Evolutionary conservation across 73 alveolate species (phyloP), one percentile per base, ranked within the genome.

Genomic region (Chromera velia): DNA sequence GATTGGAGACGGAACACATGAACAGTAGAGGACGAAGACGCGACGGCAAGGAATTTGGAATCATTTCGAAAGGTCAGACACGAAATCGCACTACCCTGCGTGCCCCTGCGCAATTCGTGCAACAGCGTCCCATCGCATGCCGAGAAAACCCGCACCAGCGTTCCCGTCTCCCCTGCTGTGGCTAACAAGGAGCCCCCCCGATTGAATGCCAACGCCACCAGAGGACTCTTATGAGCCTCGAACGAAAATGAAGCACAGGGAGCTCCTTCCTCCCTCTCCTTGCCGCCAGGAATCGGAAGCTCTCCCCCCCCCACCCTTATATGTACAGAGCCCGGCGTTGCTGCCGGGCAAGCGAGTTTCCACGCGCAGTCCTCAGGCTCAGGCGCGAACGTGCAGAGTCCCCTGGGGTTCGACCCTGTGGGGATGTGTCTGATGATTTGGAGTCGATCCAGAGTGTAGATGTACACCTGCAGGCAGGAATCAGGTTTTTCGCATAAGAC

Each of bases 141-240:
- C 4, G 70, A n/a, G 30, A 22, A 55, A 24, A 55, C 30, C 66
- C 77, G n/a, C 22, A 34, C 55, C 55, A 40, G 22, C 55, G 55
- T 40, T 7, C 86, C 86, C 33, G 79, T 70, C 74, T 80, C 86
- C 18, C 80, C 69, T 0, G 86, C 86, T 0, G 86, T 80, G 17
- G 86, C 86, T 34, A 80, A 46, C 86, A 80, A 47, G 0, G 86
- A 70, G 66, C 86, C 86, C 9, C 33, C 9, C 30, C 66, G 28
- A 10, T 48, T 80, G 68, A 80, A 30, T 9, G 71, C 80, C 73
- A 80, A 24, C 34, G 80, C 80, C 19, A 80, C 86, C 49, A 80
- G 34, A 0, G 73, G 79, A 28, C 80, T 64, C 80, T 80, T 80
- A 33, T 80, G 86, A 33, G 84, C 84, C 84, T 77, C 33, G 34